phyloP scores from a whole-genome alignment of 306 rosid genomes.

The Cicer pinnatifidum region DNA sequence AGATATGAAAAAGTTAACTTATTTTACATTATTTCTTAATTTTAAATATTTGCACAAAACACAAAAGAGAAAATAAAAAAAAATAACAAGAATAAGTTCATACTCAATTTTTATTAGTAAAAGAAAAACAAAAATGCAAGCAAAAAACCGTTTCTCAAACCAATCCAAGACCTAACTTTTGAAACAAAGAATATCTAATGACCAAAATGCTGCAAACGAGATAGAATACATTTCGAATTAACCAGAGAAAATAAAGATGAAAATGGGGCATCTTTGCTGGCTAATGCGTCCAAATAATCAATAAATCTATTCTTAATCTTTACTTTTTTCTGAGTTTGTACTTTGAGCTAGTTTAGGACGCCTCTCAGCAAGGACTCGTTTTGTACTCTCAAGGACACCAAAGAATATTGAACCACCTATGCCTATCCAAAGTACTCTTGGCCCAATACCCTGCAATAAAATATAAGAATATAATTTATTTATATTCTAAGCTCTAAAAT shows the following conservation, averaged over 20 bases:
- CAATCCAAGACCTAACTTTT: neutral
- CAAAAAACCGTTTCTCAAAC: neutral
- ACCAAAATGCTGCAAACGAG: neutral
- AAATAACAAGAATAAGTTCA: neutral
- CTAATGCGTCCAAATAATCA: neutral
- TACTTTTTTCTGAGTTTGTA: constrained; percentile 16
- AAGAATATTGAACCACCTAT: constrained; percentile 85
- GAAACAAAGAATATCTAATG: neutral
- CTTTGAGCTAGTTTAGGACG: constrained; percentile 44
- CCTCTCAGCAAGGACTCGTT: constrained; percentile 64
- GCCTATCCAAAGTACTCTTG: constrained; percentile 87
- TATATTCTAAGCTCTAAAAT: constrained; percentile 2
- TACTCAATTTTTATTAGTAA: neutral
- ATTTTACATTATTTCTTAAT: neutral
- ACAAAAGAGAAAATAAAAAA: neutral
- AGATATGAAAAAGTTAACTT: neutral
- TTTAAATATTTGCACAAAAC: neutral
- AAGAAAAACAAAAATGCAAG: neutral
- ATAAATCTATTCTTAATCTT: neutral
- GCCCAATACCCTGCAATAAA: constrained; percentile 67
- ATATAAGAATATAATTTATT: neutral
- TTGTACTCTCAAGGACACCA: constrained; percentile 73
- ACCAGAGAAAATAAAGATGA: neutral
- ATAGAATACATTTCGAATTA: neutral
- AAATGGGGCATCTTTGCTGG: neutral